Base-by-base conservation (phyloP, 2,329 filamentous ascomycete genomes). In the Escovopsis sp. region DNA sequence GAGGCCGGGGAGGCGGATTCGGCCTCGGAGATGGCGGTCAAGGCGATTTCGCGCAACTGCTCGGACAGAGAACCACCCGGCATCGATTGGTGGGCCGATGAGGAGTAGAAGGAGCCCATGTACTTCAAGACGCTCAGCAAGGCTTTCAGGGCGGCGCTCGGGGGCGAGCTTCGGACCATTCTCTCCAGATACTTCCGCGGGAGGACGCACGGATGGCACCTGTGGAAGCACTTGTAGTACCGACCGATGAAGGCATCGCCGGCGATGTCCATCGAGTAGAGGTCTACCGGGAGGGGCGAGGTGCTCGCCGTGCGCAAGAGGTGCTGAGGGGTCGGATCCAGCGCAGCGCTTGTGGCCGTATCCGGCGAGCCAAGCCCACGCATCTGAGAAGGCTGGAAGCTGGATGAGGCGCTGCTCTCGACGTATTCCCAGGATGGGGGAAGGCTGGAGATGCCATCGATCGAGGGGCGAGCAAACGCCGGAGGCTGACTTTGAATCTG, bases 181-280 rank as follows among this genome's bases (percentile, higher is more conserved):
- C 28, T 37, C 0, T 41, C 16, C 2, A 55, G 27, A 5, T 47
- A 41, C 1, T 17, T 33, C 2, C 25, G 37, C 0, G 55, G 54
- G 1, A 49, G 35, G 3, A 46, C 38, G 5, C 49, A 48, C 1
- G 55, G 58, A 34, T 51, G 60, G 5, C 48, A 53, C 13, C 25
- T 43, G 39, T 55, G 56, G 30, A 52, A 62, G 31, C 41, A 52
- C 31, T 38, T 44, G 39, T 61, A 62, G 33, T 61, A 62, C 0
- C 48, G 43, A 2, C 50, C 43, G 1, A 59, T 36, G 2, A 58
- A 39, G 13, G 45, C 1, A 13, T 57, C 53, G 0, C 36, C 32
- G 1, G 27, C 16, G 8, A 46, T 14, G 10, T 26, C 13, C 1
- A 41, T 17, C 17, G 34, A 12, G 16, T 41, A 41, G 27, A 28